Evolutionary conservation across 2,329 filamentous ascomycete genomes (phyloP), one percentile per base, ranked within the genome.

Genomic region (Daldinia sp.): DNA sequence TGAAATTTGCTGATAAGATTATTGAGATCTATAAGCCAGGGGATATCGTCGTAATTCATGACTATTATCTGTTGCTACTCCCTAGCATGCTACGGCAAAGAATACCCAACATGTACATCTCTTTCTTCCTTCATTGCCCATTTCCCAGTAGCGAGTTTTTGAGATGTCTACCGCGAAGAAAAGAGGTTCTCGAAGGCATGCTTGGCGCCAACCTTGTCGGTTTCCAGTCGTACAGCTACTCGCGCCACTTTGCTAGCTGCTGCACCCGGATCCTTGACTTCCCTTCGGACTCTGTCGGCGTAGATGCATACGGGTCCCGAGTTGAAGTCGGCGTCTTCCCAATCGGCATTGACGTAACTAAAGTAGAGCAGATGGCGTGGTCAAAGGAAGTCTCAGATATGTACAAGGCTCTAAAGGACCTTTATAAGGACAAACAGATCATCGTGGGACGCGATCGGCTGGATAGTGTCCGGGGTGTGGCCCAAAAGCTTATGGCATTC

Each of bases 111-210:
- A 93, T 97, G 81, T 97, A 97, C 82, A 94, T 98, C 77, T 92
- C 93, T 60, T 98, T 98, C 84, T 98, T 93, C 83, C 85, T 98
- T 53, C 95, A 98, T 80, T 91, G 93, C 51, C 95, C 95, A 0
- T 98, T 98, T 81, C 95, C 95, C 37, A 97, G 94, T 81, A 97
- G 93, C 84, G 96, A 98, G 81, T 98, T 97, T 78, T 89, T 98
- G 78, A 89, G 94, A 54, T 97, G 94, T 79, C 84, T 98, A 63
- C 92, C 93, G 41, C 89, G 93, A 71, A 89, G 95, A 73, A 97
- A 97, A 80, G 94, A 98, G 78, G 87, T 98, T 10, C 84, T 98
- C 13, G 93, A 96, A 74, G 96, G 96, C 55, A 90, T 97, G 53
- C 85, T 98, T 46, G 94, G 95, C 18, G 89, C 95, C 63, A 98